These are phyloP conservation scores for Trichophyton rubrum DNA, from an alignment of 2,329 filamentous ascomycete species.

Conservation along the genomic window DNA sequence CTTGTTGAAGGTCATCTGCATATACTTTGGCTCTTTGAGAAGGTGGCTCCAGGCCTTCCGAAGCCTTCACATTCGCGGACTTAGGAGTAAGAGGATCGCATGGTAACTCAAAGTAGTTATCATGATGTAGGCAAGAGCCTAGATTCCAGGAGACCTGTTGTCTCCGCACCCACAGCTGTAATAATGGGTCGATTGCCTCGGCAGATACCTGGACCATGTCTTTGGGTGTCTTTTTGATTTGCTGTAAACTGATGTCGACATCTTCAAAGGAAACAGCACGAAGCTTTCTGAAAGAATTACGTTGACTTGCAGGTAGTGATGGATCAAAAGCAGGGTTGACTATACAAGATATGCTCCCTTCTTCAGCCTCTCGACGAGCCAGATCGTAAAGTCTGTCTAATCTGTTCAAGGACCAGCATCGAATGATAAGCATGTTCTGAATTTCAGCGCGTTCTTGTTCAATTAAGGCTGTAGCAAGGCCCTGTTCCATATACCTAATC, in stretches of 20 bases:
- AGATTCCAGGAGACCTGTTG: conserved; percentile 9
- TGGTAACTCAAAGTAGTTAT: neutral
- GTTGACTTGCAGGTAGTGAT: conserved; percentile 13
- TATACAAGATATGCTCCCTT: conserved; percentile 14
- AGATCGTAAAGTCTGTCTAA: conserved; percentile 27
- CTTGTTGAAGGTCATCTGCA: conserved; percentile 20
- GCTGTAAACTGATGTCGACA: conserved; percentile 22
- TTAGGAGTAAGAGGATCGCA: neutral
- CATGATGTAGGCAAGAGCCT: conserved; percentile 21
- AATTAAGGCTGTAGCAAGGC: neutral
- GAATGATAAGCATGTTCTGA: conserved; percentile 34
- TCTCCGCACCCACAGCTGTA: conserved; percentile 20
- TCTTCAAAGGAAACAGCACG: conserved; percentile 24
- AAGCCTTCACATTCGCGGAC: neutral
- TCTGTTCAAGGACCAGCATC: conserved; percentile 30
- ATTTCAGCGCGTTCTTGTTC: conserved; percentile 31
- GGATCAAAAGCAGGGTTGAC: conserved; percentile 12
- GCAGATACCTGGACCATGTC: conserved; percentile 30
- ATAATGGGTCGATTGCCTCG: conserved; percentile 23
- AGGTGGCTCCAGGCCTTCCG: conserved; percentile 28
- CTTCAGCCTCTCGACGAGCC: conserved; percentile 24
- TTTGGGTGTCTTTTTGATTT: conserved; percentile 25
- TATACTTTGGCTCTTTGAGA: conserved; percentile 27
- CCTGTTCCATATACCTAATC: neutral
- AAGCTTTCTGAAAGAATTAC: conserved; percentile 17